Evolutionary conservation across 2,329 filamentous ascomycete genomes (phyloP).

Genomic region (Malbranchea cinnamomea): DNA sequence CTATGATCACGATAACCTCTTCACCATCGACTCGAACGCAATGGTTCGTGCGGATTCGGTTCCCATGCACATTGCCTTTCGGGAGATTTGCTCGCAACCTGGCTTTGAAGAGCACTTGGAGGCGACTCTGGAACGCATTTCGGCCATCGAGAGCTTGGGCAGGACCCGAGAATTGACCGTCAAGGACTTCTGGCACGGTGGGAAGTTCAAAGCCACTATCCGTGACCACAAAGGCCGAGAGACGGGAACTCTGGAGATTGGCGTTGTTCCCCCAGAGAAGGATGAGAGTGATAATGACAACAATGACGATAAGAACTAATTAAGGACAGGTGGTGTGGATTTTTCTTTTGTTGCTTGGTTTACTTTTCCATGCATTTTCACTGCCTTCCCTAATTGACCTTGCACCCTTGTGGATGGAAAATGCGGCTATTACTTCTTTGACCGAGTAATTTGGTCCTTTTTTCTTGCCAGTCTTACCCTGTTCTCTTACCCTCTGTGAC

Average conservation of each 20-base stretch:
- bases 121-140: slow-evolving; percentile 67
- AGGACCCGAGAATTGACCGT: slow-evolving; percentile 89
- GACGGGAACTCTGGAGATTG: slow-evolving; percentile 33
- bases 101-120: slow-evolving; percentile 76
- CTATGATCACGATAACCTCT: slow-evolving; percentile 88
- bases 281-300: slow-evolving; percentile 17
- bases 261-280: slow-evolving; percentile 24
- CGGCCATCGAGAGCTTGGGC: slow-evolving; percentile 84
- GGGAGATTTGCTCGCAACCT: slow-evolving; percentile 58
- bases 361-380: not conserved
- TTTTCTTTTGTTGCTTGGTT: slow-evolving; percentile 1
- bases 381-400: not conserved
- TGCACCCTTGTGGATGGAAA: too few relatives aligned
- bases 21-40: slow-evolving; percentile 77
- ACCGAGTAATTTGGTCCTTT: too few relatives aligned
- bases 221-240: slow-evolving; percentile 33
- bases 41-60: slow-evolving; percentile 86
- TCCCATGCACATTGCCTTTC: slow-evolving; percentile 89
- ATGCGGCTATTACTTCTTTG: too few relatives aligned
- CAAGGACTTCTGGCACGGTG: slow-evolving; percentile 79
- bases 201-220: slow-evolving; percentile 55
- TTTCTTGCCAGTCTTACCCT: too few relatives aligned
- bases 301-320: too few relatives aligned
- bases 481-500: too few relatives aligned
- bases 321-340: not conserved